Base-by-base conservation (phyloP, 495 filamentous ascomycete genomes). In the Opeltia flavorubescens region DNA sequence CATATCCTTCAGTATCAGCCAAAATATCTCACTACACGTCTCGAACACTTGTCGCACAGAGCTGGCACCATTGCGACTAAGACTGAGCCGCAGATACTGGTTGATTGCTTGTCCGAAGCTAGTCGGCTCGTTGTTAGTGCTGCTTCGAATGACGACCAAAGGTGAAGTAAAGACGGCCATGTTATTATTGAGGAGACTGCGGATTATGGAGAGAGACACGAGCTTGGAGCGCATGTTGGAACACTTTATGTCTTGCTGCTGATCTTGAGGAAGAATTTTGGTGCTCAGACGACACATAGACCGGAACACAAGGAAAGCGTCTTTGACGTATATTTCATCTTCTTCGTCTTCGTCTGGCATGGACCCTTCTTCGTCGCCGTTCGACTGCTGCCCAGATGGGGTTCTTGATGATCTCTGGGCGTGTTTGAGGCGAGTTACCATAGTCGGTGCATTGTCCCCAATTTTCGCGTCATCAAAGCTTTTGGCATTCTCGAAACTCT, bases 281-380 rank as follows among this genome's bases (percentile, higher is more conserved):
- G 88, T 94, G 50, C 89, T 94, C 35, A 99, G 71, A 59, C 95
- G 94, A 71, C 93, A 99, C 64, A 99, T 89, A 7, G 93, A 91
- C 20, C 93, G 76, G 69, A 99, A 95, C 26, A 99, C 88, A 12
- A 99, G 69, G 60, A 95, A 99, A 12, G 93, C 86, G 62, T 99
- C 93, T 55, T 89, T 85, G 47, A 95, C 83, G 57, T 89, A 96
- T 5, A 95, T 83, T 55, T 99, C 93, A 57, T 96, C 93, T 51
- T 94, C 88, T 48, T 91, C 86, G 35, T 95, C 93, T 48, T 94
- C 87, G 7, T 77, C 70, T 25, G 38, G 38, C 9, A 13, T 20
- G 1, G 72, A 66, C 4, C 70, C 65, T 18, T 73, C 70, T 44
- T 70, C 68, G 1, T 58, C 55, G 5, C 54, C 55, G 24, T 67